Base-by-base conservation (phyloP, 768 basidiomycete genomes). In the Amanita rimosa region DNA sequence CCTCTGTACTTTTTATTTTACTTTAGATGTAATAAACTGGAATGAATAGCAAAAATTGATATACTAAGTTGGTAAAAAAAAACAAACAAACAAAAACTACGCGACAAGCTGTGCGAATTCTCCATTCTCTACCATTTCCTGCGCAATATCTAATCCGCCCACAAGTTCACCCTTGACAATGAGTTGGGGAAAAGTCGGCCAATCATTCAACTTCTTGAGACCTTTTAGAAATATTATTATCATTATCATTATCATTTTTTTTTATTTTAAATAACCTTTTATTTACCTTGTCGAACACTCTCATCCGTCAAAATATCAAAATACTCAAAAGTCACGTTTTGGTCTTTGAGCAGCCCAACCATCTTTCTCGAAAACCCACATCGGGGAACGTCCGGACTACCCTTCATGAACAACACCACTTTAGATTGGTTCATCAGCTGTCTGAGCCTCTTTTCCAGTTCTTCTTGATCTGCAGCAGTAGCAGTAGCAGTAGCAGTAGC, bases 361-460 rank as follows among this genome's bases (percentile, higher is more conserved):
- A 87, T 85, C 68, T 83, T 79, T 51, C 81, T 69, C 4, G 86
- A 89, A 61, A 93, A 95, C 1, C 90, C 90, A 55, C 91, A 95
- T 49, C 83, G 78, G 5, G 91, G 91, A 2, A 66, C 69, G 27
- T 81, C 74, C 0, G 90, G 89, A 44, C 66, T 73, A 16, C 91
- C 91, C 63, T 95, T 95, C 89, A 95, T 94, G 73, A 94, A 92
- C 50, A 94, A 58, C 22, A 95, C 83, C 9, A 93, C 81, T 17
- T 73, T 71, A 64, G 74, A 76, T 65, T 88, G 78, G 52, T 73
- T 75, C 92, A 97, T 95, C 50, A 99, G 65, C 39, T 52, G 54
- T 13, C 64, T 69, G 59, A 94, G 76, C 44, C 92, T 75, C 37
- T 65, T 60, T 13, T 75, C 70, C 17, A 95, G 74, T 56, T 86